These are phyloP conservation scores for Verticillium klebahnii DNA, from an alignment of 2,329 filamentous ascomycete genomes.

Conservation along the genomic window DNA sequence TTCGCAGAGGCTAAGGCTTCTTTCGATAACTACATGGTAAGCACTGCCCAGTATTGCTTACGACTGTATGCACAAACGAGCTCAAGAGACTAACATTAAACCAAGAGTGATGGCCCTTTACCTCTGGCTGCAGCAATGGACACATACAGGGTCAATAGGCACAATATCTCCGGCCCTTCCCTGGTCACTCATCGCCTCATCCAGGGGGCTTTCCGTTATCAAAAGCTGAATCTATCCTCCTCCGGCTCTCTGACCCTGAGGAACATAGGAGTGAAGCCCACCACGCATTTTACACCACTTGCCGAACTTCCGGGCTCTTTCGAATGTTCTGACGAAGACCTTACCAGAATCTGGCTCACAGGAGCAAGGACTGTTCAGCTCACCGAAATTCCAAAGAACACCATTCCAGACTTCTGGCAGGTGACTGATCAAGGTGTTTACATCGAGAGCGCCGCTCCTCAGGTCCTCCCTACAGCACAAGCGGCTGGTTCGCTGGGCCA, in stretches of 20 bases:
- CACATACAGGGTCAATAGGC: slow-evolving; percentile 26
- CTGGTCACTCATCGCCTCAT: slow-evolving; percentile 25
- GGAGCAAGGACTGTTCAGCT: slow-evolving; percentile 25
- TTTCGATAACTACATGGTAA: neutral
- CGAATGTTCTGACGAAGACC: slow-evolving; percentile 19
- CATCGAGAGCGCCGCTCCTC: slow-evolving; percentile 21
- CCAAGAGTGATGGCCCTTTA: slow-evolving; percentile 23
- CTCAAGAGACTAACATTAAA: neutral
- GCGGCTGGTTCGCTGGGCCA: slow-evolving; percentile 17
- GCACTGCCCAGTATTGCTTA: too few species aligned
- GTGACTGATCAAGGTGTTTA: slow-evolving; percentile 20
- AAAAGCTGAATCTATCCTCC: slow-evolving; percentile 28
- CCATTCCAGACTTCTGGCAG: slow-evolving; percentile 20
- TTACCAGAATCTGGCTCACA: slow-evolving; percentile 23
- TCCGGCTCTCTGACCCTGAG: slow-evolving; percentile 19
- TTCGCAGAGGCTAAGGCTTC: slow-evolving; percentile 1
- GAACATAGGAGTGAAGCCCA: slow-evolving; percentile 21
- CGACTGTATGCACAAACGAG: neutral
- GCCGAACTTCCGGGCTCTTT: slow-evolving; percentile 21
- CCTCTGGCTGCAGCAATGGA: slow-evolving; percentile 30
- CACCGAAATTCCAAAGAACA: slow-evolving; percentile 21
- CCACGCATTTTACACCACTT: slow-evolving; percentile 15
- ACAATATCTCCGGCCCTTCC: slow-evolving; percentile 22
- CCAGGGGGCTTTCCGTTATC: slow-evolving; percentile 29
- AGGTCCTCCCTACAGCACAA: slow-evolving; percentile 11